A percentile compares a stretch with the other conserved stretches of the same genome.
Evolutionary conservation across 2,329 filamentous ascomycete genomes (phyloP).

Genomic region (Celoporthe dispersa): DNA sequence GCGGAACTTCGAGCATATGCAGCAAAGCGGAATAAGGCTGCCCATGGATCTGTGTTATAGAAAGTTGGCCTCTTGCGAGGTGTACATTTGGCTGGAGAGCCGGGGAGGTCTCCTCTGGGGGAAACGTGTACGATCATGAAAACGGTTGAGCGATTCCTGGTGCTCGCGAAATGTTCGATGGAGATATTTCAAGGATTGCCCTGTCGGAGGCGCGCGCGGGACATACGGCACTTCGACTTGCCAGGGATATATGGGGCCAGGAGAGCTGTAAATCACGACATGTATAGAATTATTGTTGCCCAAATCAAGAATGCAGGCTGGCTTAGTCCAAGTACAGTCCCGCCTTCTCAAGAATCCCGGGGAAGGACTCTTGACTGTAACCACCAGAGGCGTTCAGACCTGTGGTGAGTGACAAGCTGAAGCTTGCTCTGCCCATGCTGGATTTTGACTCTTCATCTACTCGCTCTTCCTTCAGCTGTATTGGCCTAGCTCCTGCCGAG

Average conservation of each 20-base stretch:
- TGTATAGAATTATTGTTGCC: neutral
- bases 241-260: neutral
- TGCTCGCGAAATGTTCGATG: neutral
- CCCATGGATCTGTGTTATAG: conserved; percentile 7
- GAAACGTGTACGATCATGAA: neutral
- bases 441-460: neutral
- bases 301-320: neutral
- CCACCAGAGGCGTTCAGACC: neutral
- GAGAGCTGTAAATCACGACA: neutral
- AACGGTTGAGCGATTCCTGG: neutral
- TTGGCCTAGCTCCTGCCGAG: no score
- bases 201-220: neutral
- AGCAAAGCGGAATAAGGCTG: neutral
- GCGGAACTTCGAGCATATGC: neutral
- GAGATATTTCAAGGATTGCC: neutral
- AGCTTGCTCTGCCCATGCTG: no score
- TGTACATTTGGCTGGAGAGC: neutral
- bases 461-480: neutral
- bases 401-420: no score
- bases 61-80: neutral
- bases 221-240: neutral
- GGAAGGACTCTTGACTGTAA: no score
- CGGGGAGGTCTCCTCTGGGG: neutral
- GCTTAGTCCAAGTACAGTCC: neutral
- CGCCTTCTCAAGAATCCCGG: neutral